phyloP scores from a whole-genome alignment of 2,329 filamentous ascomycete species.

The Ascochyta koolunga region DNA sequence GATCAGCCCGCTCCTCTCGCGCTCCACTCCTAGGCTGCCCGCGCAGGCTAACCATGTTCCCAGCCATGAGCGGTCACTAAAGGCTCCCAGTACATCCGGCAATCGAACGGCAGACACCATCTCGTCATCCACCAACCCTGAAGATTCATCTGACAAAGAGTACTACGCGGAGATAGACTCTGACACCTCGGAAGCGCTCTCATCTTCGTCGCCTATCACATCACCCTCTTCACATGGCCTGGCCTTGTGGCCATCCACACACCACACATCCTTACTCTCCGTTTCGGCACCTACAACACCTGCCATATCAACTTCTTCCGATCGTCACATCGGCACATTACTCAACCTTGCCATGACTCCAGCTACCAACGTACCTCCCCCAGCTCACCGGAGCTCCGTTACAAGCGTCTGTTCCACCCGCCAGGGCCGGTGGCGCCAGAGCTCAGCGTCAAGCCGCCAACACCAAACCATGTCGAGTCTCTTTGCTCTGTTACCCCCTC shows the following conservation, averaged over 20 bases:
- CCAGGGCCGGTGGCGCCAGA: conserved; percentile 25
- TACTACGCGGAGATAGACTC: conserved; percentile 39
- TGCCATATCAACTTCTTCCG: conserved; percentile 16
- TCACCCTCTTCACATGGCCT: conserved; percentile 33
- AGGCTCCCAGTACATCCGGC: conserved; percentile 1
- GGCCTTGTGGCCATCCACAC: conserved; percentile 34
- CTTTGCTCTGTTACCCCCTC: conserved; percentile 10
- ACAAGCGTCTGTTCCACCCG: conserved; percentile 52
- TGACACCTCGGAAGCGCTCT: conserved; percentile 40
- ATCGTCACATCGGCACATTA: conserved; percentile 27
- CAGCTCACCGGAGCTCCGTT: conserved; percentile 49
- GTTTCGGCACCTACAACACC: conserved; percentile 38
- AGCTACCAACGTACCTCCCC: conserved; percentile 26
- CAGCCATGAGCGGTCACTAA: neutral
- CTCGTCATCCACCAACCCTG: conserved; percentile 39
- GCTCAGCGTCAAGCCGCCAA: conserved; percentile 6
- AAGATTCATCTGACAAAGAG: conserved; percentile 42
- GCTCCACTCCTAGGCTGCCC: conserved; percentile 15
- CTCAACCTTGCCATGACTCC: conserved; percentile 36
- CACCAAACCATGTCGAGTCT: conserved; percentile 14
- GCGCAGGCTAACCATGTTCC: neutral
- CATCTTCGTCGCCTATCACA: conserved; percentile 38
- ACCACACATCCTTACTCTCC: conserved; percentile 31
- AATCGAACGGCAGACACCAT: conserved; percentile 24
- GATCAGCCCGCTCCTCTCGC: conserved; percentile 25